Base-by-base conservation (phyloP, 1,284 basidiomycete species). In the Trichosporon coremiiforme region DNA sequence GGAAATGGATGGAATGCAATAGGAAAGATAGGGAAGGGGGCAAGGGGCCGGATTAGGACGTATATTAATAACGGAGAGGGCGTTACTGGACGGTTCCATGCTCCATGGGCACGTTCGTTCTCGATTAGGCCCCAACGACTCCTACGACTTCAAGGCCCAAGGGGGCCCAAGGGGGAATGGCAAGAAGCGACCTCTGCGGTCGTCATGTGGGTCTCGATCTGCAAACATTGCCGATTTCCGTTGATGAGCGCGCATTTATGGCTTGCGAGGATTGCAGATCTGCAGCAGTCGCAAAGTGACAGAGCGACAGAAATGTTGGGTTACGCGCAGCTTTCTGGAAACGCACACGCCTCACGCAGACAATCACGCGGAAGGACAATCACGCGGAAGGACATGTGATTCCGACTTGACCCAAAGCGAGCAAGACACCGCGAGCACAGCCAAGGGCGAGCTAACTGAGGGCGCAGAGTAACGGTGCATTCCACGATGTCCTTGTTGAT, bases 51-150 rank as follows among this genome's bases (percentile, higher is more conserved):
- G 50, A 53, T 53, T 22, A 50, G 47, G 9, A 50, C 6, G 17
- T 25, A 53, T 53, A 53, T 53, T 22, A 20, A 12, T 17, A 20
- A 20, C 17, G 3, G 50, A 20, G 15, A 17, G 4, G 5, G 20
- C 50, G 50, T 53, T 53, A 53, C 50, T 53, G 50, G 22, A 25
- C 50, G 50, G 20, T 53, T 53, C 50, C 15, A 25, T 17, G 50
- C 20, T 25, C 50, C 50, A 53, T 53, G 50, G 25, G 25, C 50
- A 53, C 50, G 50, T 53, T 53, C 50, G 50, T 53, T 25, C 22
- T 53, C 17, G 41, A 12, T 12, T 25, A 25, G 25, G 25, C 25
- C 25, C 25, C 25, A 25, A 25, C 25, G 25, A 25, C 25, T 25
- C 25, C 25, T 25, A 25, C 25, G 25, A 25, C 25, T 25, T 25